These are phyloP conservation scores for Phoma herbarum DNA, from an alignment of 2,329 filamentous ascomycete species.

Conservation along the genomic window DNA sequence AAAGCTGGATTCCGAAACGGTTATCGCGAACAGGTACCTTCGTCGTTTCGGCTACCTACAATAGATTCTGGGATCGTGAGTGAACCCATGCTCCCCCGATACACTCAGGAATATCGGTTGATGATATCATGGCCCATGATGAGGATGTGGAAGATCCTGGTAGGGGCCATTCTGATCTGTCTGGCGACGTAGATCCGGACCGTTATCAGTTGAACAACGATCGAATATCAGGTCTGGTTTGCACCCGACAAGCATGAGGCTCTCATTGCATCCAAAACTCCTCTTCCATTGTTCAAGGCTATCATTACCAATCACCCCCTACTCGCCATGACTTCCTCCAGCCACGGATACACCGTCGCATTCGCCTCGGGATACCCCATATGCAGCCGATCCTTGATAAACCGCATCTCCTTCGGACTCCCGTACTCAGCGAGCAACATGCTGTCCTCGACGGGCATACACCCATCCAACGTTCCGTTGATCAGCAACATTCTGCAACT, in stretches of 20 bases:
- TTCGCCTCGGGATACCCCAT: constrained; percentile 56
- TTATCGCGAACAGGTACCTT: too few species aligned
- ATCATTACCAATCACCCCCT: background rate
- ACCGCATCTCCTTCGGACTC: constrained; percentile 60
- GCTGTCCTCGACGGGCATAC: constrained; percentile 68
- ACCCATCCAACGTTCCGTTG: constrained; percentile 66
- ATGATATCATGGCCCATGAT: too few species aligned
- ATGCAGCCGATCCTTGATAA: constrained; percentile 55
- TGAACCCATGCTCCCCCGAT: too few species aligned
- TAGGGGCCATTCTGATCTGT: too few species aligned
- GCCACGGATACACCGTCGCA: constrained; percentile 41
- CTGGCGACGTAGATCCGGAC: too few species aligned
- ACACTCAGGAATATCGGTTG: too few species aligned
- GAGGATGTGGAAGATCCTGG: too few species aligned
- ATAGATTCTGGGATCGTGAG: too few species aligned
- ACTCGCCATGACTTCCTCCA: constrained; percentile 42
- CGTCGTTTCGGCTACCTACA: too few species aligned
- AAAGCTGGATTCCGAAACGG: too few species aligned
- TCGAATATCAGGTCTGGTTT: background rate
- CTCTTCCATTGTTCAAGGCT: background rate
- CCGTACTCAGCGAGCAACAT: constrained; percentile 63
- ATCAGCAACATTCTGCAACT: constrained; percentile 62
- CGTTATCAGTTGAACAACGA: too few species aligned
- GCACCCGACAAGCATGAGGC: background rate
- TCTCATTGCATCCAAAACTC: background rate